Evolutionary conservation across 805 yeast species (phyloP).

Genomic region (Kodamaea kakaduensis): DNA sequence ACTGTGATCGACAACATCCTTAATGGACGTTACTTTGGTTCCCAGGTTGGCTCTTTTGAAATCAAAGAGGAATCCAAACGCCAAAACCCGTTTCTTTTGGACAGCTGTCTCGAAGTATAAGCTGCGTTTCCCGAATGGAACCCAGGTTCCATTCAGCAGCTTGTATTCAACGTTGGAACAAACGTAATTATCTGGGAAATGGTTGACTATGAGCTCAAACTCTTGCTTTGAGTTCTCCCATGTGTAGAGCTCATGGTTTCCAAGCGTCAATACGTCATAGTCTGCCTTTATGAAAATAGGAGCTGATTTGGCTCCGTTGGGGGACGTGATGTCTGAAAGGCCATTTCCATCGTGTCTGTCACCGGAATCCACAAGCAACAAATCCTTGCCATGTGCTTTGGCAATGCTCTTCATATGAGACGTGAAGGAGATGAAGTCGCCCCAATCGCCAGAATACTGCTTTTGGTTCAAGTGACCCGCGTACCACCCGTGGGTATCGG

Average conservation of each 20-base stretch:
- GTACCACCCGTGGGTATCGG: constrained; percentile 97
- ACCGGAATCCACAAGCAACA: constrained; percentile 80
- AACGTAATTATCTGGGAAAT: constrained; percentile 62
- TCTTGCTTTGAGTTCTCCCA: constrained; percentile 64
- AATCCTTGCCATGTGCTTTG: constrained; percentile 48
- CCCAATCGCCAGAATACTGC: constrained; percentile 85
- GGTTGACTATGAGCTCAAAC: constrained; percentile 52
- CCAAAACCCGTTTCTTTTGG: constrained; percentile 48
- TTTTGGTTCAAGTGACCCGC: constrained; percentile 82
- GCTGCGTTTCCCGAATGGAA: constrained; percentile 65
- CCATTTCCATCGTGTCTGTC: constrained; percentile 97
- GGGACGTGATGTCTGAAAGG: constrained; percentile 68
- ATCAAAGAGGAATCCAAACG: constrained; percentile 78
- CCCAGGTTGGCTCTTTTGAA: constrained; percentile 58
- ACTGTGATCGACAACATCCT: constrained; percentile 45
- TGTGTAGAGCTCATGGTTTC: constrained; percentile 86
- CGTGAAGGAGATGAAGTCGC: constrained; percentile 75
- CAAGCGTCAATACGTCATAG: constrained; percentile 78
- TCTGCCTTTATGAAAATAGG: constrained; percentile 59
- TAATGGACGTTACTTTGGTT: constrained; percentile 61
- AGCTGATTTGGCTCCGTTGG: constrained; percentile 65
- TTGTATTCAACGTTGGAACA: constrained; percentile 67
- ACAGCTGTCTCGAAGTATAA: constrained; percentile 62
- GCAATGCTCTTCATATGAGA: constrained; percentile 46
- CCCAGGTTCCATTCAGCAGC: constrained; percentile 41